phyloP scores from a whole-genome alignment of 768 basidiomycete species.

The Boletellus ananiceps region DNA sequence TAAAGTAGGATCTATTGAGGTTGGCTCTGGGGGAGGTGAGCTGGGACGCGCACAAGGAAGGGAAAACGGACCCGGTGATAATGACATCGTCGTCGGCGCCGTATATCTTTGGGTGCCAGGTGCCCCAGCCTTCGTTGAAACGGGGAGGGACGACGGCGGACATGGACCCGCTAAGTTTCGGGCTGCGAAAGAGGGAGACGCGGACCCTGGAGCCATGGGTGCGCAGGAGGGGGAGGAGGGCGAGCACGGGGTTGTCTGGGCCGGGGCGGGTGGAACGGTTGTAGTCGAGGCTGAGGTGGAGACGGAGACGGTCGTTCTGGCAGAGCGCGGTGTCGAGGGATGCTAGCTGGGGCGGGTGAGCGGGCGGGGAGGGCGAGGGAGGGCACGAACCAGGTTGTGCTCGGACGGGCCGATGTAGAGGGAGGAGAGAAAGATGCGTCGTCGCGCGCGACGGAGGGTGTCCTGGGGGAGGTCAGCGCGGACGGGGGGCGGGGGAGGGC shows the following conservation, averaged over 20 bases:
- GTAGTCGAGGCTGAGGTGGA: constrained; percentile 75
- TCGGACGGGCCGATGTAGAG: constrained; percentile 85
- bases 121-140: constrained; percentile 98
- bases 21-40: constrained; percentile 65
- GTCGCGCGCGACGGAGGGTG: constrained; percentile 72
- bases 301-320: constrained; percentile 53
- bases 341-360: constrained; percentile 52
- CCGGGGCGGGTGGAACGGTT: constrained; percentile 77
- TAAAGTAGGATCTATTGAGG: constrained; percentile 88
- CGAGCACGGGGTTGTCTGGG: constrained; percentile 58
- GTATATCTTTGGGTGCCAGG: constrained; percentile 97
- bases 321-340: constrained; percentile 58
- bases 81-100: constrained; percentile 90
- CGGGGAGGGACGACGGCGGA: constrained; percentile 79
- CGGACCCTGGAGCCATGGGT: constrained; percentile 69
- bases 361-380: not conserved
- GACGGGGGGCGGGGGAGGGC: not conserved
- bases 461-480: constrained; percentile 38
- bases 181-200: constrained; percentile 83
- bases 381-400: constrained; percentile 61
- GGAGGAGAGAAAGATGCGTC: constrained; percentile 84
- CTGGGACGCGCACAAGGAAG: not conserved
- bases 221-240: constrained; percentile 68
- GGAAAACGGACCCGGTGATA: constrained; percentile 73
- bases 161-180: constrained; percentile 71